Base-by-base conservation (phyloP, 805 yeast species). In the Tetrapisispora arboricola region DNA sequence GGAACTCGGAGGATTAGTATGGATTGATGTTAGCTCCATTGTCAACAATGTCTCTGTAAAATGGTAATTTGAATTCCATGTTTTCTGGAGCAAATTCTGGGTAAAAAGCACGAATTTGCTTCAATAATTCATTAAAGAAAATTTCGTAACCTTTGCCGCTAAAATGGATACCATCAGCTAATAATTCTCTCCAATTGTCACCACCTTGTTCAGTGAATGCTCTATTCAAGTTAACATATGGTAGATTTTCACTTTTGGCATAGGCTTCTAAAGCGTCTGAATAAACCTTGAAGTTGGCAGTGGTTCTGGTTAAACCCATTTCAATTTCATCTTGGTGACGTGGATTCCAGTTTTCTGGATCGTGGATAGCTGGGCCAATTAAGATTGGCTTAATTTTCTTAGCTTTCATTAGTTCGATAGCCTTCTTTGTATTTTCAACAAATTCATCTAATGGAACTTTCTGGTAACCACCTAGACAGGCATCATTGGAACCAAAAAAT, bases 401-500 rank as follows among this genome's bases (percentile, higher is more conserved):
- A 1, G 53, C 55, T 18, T 53, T 46, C 25, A 73, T 66, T 44
- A 66, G 46, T 8, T 62, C 49, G 13, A 76, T 63, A 49, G 84
- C 47, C 10, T 45, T 40, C 20, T 49, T 51, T 46, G 73, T 63
- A 51, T 86, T 86, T 13, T 55, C 60, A 20, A 58, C 42, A 54
- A 61, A 84, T 42, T 69, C 62, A 0, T 59, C 70, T 4, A 80
- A 16, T 1, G 75, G 72, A 12, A 84, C 84, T 18, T 61, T 61
- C 46, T 72, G 76, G 5, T 56, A 52, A 4, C 70, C 71, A 1
- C 55, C 65, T 7, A 63, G 47, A 3, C 73, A 68, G 0, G 81
- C 70, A 57, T 87, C 96, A 53, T 87, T 87, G 11, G 95, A 73
- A 5, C 96, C 96, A 50, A 84, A 76, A 55, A 82, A 86, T 2